phyloP scores from a whole-genome alignment of 352 stramenopile species.

The Plasmopara halstedii region DNA sequence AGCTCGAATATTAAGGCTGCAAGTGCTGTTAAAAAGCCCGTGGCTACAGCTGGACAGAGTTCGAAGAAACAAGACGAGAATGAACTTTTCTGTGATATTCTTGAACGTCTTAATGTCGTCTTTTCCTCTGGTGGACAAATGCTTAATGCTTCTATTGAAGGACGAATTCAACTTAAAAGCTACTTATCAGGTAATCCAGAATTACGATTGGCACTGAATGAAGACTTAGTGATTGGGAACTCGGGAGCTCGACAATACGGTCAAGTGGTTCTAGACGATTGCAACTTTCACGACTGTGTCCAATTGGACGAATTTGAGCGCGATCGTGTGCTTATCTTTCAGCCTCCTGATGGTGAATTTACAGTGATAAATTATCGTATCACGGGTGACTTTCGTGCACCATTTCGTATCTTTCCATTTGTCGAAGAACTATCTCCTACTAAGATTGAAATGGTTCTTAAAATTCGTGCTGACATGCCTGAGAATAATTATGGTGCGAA shows the following conservation, averaged over 20 bases:
- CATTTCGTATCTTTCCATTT: conserved; percentile 96
- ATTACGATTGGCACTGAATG: conserved; percentile 93
- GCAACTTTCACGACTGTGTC: conserved; percentile 99
- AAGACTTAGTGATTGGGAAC: conserved; percentile 94
- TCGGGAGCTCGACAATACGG: conserved; percentile 79
- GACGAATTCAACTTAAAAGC: conserved; percentile 97
- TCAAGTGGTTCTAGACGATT: conserved; percentile 94
- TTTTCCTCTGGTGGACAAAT: conserved; percentile 96
- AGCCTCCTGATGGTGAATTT: conserved; percentile 71
- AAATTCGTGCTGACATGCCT: conserved; percentile 90
- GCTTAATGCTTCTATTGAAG: conserved; percentile 97
- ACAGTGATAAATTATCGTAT: conserved; percentile 97
- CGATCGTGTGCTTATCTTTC: conserved; percentile 83
- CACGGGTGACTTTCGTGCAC: conserved; percentile 94
- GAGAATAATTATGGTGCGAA: conserved; percentile 94
- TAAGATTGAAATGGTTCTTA: conserved; percentile 91
- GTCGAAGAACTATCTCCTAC: conserved; percentile 94
- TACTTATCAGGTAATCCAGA: conserved; percentile 98
- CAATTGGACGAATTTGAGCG: conserved; percentile 94
- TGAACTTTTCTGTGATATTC: conserved; percentile 99
- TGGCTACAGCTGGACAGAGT: conserved; percentile 59
- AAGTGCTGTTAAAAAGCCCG: conserved; percentile 86
- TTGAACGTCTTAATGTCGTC: conserved; percentile 97
- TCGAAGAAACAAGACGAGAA: conserved; percentile 90
- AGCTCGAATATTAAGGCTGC: conserved; percentile 73